Evolutionary conservation across 495 filamentous ascomycete species (phyloP).

Genomic region (Cryomyces antarcticus): DNA sequence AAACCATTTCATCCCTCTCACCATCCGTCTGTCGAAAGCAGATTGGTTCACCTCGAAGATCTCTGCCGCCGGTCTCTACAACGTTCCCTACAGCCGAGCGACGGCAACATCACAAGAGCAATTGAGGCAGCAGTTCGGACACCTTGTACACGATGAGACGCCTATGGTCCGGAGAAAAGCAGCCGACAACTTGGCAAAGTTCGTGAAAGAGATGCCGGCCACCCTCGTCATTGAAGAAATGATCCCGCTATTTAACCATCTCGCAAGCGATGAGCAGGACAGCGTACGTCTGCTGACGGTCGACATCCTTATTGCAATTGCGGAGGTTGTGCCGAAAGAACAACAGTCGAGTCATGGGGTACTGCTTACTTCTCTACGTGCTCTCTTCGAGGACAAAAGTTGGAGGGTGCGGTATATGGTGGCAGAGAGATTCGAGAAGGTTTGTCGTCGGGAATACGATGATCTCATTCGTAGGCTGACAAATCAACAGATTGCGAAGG

Average conservation of each 20-base stretch:
- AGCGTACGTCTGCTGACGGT: conserved; percentile 91
- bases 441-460: conserved; percentile 14
- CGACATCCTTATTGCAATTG: conserved; percentile 88
- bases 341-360: conserved; percentile 93
- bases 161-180: conserved; percentile 96
- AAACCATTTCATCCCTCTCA: conserved; percentile 87
- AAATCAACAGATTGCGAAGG: conserved; percentile 64
- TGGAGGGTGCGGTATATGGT: conserved; percentile 99
- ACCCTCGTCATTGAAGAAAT: conserved; percentile 88
- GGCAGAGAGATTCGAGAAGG: conserved; percentile 95
- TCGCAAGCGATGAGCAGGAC: conserved; percentile 89
- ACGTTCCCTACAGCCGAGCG: conserved; percentile 76
- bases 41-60: conserved; percentile 99
- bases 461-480: background rate
- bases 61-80: conserved; percentile 88
- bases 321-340: conserved; percentile 93
- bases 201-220: conserved; percentile 86
- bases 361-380: conserved; percentile 71
- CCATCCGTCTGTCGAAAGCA: conserved; percentile 87
- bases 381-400: conserved; percentile 93
- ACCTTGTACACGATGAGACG: conserved; percentile 91
- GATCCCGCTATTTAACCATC: conserved; percentile 95
- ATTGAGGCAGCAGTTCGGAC: conserved; percentile 73
- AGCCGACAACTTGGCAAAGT: conserved; percentile 89
- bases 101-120: conserved; percentile 65